Evolutionary conservation across 768 basidiomycete genomes (phyloP), one percentile per base, ranked within the genome.

Genomic region (Suillus hirtellus): DNA sequence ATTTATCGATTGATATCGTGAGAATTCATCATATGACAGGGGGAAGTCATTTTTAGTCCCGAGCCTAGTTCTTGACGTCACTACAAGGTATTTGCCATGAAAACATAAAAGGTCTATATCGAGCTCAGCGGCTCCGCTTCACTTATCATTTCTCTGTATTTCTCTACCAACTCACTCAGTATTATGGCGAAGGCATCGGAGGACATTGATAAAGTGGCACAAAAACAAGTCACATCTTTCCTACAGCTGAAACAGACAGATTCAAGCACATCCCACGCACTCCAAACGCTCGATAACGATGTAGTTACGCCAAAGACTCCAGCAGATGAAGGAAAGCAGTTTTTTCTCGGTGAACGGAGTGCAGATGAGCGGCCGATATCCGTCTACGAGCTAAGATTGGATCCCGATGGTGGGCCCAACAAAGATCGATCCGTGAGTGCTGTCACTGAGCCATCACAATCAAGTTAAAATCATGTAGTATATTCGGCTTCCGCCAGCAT

Each of bases 401-500:
- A 95, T 71, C 82, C 89, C 15, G 93, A 99, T 77, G 97, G 97
- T 49, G 93, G 93, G 17, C 96, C 97, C 1, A 84, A 82, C 72
- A 90, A 92, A 75, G 88, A 91, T 68, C 86, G 89, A 78, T 87
- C 90, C 67, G 96, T 94, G 68, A 71, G 90, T 81, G 15, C 40
- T 24, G 12, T 38, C 17, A 21, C 27, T 15, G 62, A 42, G 63
- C 40, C 58, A 35, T 55, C 43, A 21, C 55, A 21, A 47, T 60
- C 58, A 53, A 68, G 31, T 59, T 46, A 67, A 27, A 65, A 42
- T 50, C 60, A 65, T 35, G 64, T 68, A 98, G 97, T 98, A 99
- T 75, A 90, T 96, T 69, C 95, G 97, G 46, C 87, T 99, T 19
- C 97, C 97, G 10, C 95, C 97, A 12, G 93, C 96, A 27, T 84